Evolutionary conservation across 176 grass and related monocot species (phyloP).

Genomic region (bread wheat (Triticum aestivum)): DNA sequence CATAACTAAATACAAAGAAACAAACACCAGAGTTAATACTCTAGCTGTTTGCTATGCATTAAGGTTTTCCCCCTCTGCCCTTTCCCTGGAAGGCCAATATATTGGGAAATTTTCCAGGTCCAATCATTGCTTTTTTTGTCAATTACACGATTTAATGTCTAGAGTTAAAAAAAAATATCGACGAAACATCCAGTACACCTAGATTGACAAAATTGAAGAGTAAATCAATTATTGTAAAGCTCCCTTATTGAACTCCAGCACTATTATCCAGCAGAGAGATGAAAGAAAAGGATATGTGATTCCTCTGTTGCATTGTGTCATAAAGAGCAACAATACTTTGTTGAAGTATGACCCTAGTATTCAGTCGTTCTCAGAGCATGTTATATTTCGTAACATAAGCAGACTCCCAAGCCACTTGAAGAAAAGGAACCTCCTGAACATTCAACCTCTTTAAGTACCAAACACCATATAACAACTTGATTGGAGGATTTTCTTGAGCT

Average conservation of each 20-base stretch:
- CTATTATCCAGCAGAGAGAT: not conserved
- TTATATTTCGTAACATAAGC: not conserved
- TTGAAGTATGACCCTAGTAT: not conserved
- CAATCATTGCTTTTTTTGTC: not conserved
- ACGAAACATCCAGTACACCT: not conserved
- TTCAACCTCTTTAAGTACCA: not conserved
- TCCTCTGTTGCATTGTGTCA: not conserved
- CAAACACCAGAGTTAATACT: not conserved
- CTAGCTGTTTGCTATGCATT: not conserved
- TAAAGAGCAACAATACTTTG: not conserved
- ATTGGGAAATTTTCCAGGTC: not conserved
- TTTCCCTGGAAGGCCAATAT: too few species aligned
- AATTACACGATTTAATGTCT: not conserved
- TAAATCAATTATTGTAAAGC: not conserved
- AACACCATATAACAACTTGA: not conserved
- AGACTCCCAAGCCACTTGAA: not conserved
- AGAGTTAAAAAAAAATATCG: not conserved
- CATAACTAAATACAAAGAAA: not conserved
- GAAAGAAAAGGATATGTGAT: not conserved
- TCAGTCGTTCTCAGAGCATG: not conserved
- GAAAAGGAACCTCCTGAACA: not conserved
- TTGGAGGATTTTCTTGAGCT: not conserved
- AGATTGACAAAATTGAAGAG: not conserved
- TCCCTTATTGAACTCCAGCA: not conserved
- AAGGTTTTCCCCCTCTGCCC: slow-evolving; percentile 1